phyloP scores from a whole-genome alignment of 306 rosid genomes.

The Senna siamea region DNA sequence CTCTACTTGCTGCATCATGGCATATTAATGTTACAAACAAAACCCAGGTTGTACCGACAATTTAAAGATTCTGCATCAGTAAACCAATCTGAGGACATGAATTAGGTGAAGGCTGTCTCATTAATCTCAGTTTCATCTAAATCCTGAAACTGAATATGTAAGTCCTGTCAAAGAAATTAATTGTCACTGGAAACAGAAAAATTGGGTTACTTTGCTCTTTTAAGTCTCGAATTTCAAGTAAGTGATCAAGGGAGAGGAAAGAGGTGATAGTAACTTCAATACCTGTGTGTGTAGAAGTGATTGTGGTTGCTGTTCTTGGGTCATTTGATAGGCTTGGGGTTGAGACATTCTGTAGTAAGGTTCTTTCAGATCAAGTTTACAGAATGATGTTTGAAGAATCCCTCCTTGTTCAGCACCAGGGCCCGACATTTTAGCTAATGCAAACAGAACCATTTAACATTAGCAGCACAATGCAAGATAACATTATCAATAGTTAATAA shows the following conservation, averaged over 20 bases:
- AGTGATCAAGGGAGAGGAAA: not conserved
- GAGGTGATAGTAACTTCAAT: constrained; percentile 15
- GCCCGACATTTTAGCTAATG: constrained; percentile 88
- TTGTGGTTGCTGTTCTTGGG: constrained; percentile 77
- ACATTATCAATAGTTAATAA: not conserved
- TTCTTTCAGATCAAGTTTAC: constrained; percentile 89
- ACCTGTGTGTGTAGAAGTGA: constrained; percentile 63
- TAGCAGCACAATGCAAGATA: constrained; percentile 26
- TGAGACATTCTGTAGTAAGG: constrained; percentile 95
- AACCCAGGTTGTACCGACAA: constrained; percentile 19
- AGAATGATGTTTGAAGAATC: constrained; percentile 76
- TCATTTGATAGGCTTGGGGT: constrained; percentile 70
- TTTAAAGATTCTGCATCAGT: constrained; percentile 47
- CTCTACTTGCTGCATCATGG: too few relatives aligned
- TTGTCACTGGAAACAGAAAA: not conserved
- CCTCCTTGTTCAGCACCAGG: constrained; percentile 92
- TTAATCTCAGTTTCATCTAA: constrained; percentile 62
- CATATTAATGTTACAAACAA: too few relatives aligned
- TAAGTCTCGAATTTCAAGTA: not conserved
- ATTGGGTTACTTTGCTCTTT: too few relatives aligned
- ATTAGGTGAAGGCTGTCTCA: constrained; percentile 64
- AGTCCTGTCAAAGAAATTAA: constrained; percentile 49
- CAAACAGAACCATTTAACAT: constrained; percentile 37
- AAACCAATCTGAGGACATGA: too few relatives aligned
- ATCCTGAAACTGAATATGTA: constrained; percentile 63